A percentile compares a stretch with the other conserved stretches of the same genome.
Evolutionary conservation across 805 yeast genomes (phyloP).

Genomic region (Kregervanrija delftensis): DNA sequence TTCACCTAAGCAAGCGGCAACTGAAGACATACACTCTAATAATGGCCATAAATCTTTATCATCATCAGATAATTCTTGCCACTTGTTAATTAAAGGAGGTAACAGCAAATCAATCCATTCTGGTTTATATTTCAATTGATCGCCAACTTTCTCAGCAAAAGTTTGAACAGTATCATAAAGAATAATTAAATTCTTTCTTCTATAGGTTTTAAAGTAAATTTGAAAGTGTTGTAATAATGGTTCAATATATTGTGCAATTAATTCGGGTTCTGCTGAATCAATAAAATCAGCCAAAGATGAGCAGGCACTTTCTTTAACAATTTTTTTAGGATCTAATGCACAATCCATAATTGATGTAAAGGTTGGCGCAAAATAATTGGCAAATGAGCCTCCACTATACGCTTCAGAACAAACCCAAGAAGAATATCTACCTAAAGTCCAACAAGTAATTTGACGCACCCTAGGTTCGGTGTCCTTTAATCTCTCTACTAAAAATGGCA

Average conservation of each 20-base stretch:
- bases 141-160: constrained; percentile 70
- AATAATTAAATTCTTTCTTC: constrained; percentile 72
- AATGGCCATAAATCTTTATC: constrained; percentile 89
- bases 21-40: constrained; percentile 85
- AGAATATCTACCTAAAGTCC: constrained; percentile 88
- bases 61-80: constrained; percentile 69
- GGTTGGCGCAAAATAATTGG: constrained; percentile 68
- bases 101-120: constrained; percentile 54
- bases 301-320: constrained; percentile 94
- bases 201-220: constrained; percentile 69
- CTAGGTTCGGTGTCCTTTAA: constrained; percentile 70
- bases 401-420: constrained; percentile 76
- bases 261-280: constrained; percentile 60
- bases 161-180: constrained; percentile 90
- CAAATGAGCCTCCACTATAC: constrained; percentile 50
- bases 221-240: constrained; percentile 66
- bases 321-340: constrained; percentile 76
- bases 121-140: constrained; percentile 45
- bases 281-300: constrained; percentile 78
- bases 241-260: constrained; percentile 56
- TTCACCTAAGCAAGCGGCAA: constrained; percentile 83
- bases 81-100: constrained; percentile 77
- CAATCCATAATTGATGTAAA: constrained; percentile 69
- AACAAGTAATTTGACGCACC: constrained; percentile 88
- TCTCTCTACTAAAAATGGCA: constrained; percentile 80